These are phyloP conservation scores for Haberlea rhodopensis DNA, from an alignment of 257 asterid genomes.

Conservation along the genomic window DNA sequence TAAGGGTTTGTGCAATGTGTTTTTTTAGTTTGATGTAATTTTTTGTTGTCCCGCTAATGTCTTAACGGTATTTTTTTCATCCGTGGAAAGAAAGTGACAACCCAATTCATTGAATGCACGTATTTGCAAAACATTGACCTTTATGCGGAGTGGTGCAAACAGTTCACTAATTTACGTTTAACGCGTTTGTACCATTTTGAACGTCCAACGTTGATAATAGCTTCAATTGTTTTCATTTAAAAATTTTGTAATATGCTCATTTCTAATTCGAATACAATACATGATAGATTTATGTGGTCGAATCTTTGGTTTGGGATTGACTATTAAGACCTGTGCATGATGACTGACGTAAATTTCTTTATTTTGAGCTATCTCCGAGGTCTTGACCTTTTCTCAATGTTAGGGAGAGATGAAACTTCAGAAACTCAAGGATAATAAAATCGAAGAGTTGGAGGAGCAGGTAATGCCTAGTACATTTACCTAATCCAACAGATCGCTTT, in stretches of 20 bases:
- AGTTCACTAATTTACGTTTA: neutral
- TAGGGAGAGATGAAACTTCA: constrained; percentile 58
- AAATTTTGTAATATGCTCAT: neutral
- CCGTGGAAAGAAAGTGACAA: no score
- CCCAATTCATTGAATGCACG: no score
- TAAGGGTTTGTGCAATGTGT: neutral
- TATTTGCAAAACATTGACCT: no score
- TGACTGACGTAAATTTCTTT: neutral
- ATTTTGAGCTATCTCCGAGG: neutral
- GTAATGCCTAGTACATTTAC: constrained; percentile 26
- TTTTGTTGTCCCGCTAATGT: neutral
- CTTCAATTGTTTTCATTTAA: neutral
- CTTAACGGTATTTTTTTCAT: neutral
- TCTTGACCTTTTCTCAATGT: constrained; percentile 15
- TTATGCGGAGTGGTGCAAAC: no score
- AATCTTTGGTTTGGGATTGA: neutral
- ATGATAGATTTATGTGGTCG: neutral
- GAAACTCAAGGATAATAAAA: constrained; percentile 50
- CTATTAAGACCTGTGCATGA: neutral
- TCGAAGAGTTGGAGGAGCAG: constrained; percentile 80
- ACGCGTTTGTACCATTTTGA: neutral
- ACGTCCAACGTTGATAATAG: no score
- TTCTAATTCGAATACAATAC: neutral
- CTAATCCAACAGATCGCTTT: neutral
- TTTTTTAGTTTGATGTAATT: neutral